These are phyloP conservation scores for Erysimum cheiri DNA, from an alignment of 441 rosid genomes.

Conservation along the genomic window DNA sequence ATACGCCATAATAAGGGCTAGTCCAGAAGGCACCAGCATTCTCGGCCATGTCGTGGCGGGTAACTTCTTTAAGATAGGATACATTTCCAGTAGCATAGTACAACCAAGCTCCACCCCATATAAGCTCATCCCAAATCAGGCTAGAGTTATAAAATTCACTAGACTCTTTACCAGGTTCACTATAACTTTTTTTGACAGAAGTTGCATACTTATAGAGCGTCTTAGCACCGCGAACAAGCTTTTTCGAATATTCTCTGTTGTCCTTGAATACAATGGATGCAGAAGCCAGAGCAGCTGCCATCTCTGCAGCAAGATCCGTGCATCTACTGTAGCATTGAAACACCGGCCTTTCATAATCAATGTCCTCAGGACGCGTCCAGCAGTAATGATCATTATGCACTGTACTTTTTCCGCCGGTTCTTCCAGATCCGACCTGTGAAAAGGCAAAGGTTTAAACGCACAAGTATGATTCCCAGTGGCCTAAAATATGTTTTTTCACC, in stretches of 20 bases:
- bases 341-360: slow-evolving; percentile 66
- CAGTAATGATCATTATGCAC: slow-evolving; percentile 68
- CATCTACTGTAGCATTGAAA: slow-evolving; percentile 52
- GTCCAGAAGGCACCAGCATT: slow-evolving; percentile 82
- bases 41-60: slow-evolving; percentile 56
- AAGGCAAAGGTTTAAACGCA: background rate
- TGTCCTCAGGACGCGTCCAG: slow-evolving; percentile 99
- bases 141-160: slow-evolving; percentile 69
- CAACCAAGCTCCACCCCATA: slow-evolving; percentile 95
- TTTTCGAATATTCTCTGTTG: slow-evolving; percentile 71
- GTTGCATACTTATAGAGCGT: slow-evolving; percentile 62
- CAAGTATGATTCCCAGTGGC: background rate
- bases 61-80: slow-evolving; percentile 69
- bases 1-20: slow-evolving; percentile 69
- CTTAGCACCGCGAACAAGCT: slow-evolving; percentile 84
- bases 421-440: slow-evolving; percentile 74
- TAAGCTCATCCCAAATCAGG: slow-evolving; percentile 77
- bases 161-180: background rate
- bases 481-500: slow-evolving; percentile 44
- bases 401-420: background rate
- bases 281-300: slow-evolving; percentile 95
- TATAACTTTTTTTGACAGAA: background rate
- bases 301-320: slow-evolving; percentile 90
- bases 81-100: slow-evolving; percentile 89
- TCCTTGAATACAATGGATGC: slow-evolving; percentile 97